Evolutionary conservation across 1,284 basidiomycete genomes (phyloP).

Genomic region (Dichomitus squalens): DNA sequence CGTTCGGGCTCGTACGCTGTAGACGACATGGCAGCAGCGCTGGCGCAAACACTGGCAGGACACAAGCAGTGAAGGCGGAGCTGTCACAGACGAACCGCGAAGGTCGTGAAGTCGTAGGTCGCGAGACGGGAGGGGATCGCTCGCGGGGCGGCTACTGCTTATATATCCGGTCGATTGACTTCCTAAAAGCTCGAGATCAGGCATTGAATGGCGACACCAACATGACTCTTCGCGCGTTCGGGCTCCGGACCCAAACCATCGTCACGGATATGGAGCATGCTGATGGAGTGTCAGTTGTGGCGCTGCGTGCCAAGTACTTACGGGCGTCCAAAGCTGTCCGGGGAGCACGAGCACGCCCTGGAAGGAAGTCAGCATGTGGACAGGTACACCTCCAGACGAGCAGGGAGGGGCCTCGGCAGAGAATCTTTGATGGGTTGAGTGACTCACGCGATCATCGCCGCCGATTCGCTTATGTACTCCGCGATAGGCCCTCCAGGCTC

Average conservation of each 20-base stretch:
- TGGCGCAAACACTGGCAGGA: slow-evolving; percentile 13
- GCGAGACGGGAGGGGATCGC: neutral
- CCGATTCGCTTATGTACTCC: neutral
- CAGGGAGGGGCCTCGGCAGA: too few species aligned
- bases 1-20: slow-evolving; percentile 12
- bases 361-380: slow-evolving; percentile 9
- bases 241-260: too few species aligned
- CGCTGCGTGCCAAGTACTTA: too few species aligned
- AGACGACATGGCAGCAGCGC: slow-evolving; percentile 19
- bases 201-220: too few species aligned
- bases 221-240: too few species aligned
- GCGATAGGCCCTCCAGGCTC: neutral
- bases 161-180: neutral
- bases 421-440: too few species aligned
- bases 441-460: too few species aligned
- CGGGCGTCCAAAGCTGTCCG: too few species aligned
- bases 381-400: neutral
- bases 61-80: slow-evolving; percentile 12
- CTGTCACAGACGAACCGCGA: slow-evolving; percentile 2
- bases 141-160: neutral
- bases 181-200: too few species aligned
- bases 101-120: neutral
- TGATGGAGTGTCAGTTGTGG: too few species aligned
- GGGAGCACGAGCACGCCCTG: neutral
- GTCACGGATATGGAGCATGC: too few species aligned